These are phyloP conservation scores for Phytophthora meadii DNA, from an alignment of 352 stramenopile genomes.

Conservation along the genomic window DNA sequence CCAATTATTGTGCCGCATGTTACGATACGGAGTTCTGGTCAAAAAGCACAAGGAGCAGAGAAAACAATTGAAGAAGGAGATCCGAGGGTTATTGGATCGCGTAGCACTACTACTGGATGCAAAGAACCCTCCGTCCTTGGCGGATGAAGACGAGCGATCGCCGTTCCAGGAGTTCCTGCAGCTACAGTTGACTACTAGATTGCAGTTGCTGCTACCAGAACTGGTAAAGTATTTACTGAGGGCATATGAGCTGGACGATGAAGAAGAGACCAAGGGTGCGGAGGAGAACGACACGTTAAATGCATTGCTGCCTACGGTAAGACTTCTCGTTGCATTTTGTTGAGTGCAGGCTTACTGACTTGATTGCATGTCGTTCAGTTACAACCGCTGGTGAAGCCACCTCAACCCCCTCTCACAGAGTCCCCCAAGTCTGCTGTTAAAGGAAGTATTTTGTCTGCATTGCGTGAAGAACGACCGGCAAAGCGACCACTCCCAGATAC, in stretches of 20 bases:
- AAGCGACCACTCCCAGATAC: slow-evolving; percentile 49
- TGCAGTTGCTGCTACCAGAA: slow-evolving; percentile 52
- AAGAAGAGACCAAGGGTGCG: slow-evolving; percentile 19
- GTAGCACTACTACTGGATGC: slow-evolving; percentile 80
- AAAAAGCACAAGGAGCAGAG: slow-evolving; percentile 42
- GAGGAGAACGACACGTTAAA: slow-evolving; percentile 8
- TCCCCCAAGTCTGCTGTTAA: slow-evolving; percentile 18
- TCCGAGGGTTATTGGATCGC: slow-evolving; percentile 71
- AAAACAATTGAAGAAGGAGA: slow-evolving; percentile 64
- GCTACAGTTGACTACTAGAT: slow-evolving; percentile 48
- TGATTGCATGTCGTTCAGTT: slow-evolving; percentile 13
- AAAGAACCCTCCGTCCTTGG: slow-evolving; percentile 67
- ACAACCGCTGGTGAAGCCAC: slow-evolving; percentile 28
- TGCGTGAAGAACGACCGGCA: slow-evolving; percentile 60
- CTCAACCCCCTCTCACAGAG: slow-evolving; percentile 2
- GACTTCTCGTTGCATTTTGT: not conserved
- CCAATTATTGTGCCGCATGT: slow-evolving; percentile 65
- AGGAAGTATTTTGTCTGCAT: slow-evolving; percentile 69
- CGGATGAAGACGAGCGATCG: slow-evolving; percentile 69
- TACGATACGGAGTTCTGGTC: slow-evolving; percentile 38
- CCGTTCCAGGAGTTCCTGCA: slow-evolving; percentile 79
- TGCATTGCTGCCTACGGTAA: slow-evolving; percentile 25
- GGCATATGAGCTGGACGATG: slow-evolving; percentile 67
- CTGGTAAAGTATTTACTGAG: slow-evolving; percentile 59
- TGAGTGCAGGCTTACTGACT: not conserved